Percentiles rank a stretch among this genome's conserved stretches.
Evolutionary conservation across 177 flowering plant genomes (phyloP).

Genomic region (Tripterygium wilfordii): DNA sequence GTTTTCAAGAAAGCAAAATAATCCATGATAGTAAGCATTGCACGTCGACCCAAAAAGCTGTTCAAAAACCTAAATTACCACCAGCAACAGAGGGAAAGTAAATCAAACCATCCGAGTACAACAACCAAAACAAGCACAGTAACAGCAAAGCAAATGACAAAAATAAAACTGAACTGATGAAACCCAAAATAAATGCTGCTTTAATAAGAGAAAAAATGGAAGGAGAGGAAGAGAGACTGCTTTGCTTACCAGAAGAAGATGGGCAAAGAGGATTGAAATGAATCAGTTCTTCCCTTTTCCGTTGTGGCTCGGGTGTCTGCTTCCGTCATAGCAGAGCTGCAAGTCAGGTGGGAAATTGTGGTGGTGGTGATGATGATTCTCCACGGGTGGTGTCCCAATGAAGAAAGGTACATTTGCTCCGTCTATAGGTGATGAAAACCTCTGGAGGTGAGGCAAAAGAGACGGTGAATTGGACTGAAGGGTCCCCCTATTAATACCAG

Average conservation of each 20-base stretch:
- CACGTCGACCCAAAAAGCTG: conserved; percentile 19
- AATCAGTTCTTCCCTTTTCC: conserved; percentile 72
- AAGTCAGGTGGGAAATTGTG: conserved; percentile 65
- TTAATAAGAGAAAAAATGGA: not conserved
- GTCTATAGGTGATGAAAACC: conserved; percentile 53
- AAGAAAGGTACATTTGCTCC: conserved; percentile 57
- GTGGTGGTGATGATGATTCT: conserved; percentile 34
- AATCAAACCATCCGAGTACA: not conserved
- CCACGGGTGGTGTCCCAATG: conserved; percentile 50
- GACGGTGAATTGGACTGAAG: conserved; percentile 99
- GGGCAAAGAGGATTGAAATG: conserved; percentile 2
- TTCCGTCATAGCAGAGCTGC: conserved; percentile 56
- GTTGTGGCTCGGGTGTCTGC: conserved; percentile 61
- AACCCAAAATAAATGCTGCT: too few relatives aligned
- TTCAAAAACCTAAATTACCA: not conserved
- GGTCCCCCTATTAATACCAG: conserved; percentile 97
- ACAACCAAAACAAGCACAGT: not conserved
- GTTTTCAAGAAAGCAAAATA: conserved; percentile 3
- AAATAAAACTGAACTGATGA: not conserved
- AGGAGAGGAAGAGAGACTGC: not conserved
- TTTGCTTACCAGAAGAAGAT: conserved; percentile 6
- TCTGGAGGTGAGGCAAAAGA: conserved; percentile 64
- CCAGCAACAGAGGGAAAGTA: not conserved
- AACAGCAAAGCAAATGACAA: not conserved
- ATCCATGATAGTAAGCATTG: conserved; percentile 18